A percentile compares a stretch with the other conserved stretches of the same genome.
Evolutionary conservation across 768 basidiomycete genomes (phyloP).

Genomic region (Boletus tomentosulus): DNA sequence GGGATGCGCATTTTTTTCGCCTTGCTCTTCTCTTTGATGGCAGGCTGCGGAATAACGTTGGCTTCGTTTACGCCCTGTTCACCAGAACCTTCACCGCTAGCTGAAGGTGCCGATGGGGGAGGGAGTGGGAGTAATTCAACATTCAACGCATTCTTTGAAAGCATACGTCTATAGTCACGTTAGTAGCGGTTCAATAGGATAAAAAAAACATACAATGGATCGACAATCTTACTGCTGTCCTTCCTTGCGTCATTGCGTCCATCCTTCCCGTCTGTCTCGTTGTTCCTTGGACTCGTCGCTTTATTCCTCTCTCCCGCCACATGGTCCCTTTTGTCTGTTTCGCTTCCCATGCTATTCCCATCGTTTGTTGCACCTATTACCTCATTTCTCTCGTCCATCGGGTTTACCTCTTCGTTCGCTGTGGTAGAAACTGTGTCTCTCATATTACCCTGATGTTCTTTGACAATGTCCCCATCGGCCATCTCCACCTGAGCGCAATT

Average conservation of each 20-base stretch:
- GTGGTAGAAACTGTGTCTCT: no score
- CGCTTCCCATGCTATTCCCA: no score
- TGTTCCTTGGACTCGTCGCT: not conserved
- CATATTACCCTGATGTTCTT: no score
- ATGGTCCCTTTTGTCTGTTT: not conserved
- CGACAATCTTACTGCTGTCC: no score
- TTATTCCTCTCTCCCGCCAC: not conserved
- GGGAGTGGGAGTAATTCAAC: not conserved
- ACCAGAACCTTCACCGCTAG: not conserved
- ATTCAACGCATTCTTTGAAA: not conserved
- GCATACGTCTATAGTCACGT: not conserved
- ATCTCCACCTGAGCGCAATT: no score
- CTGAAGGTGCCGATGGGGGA: not conserved
- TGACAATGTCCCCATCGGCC: no score
- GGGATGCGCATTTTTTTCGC: not conserved
- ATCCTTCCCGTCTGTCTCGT: not conserved
- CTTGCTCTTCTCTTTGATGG: not conserved
- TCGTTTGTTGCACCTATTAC: no score
- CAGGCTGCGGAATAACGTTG: not conserved
- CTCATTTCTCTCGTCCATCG: no score
- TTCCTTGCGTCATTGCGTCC: not conserved
- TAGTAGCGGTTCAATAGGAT: no score
- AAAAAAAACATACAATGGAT: not conserved
- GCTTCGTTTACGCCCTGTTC: not conserved
- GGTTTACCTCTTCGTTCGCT: no score